Evolutionary conservation across 2,329 filamentous ascomycete genomes (phyloP), one percentile per base, ranked within the genome.

Genomic region (Colletotrichum sidae): DNA sequence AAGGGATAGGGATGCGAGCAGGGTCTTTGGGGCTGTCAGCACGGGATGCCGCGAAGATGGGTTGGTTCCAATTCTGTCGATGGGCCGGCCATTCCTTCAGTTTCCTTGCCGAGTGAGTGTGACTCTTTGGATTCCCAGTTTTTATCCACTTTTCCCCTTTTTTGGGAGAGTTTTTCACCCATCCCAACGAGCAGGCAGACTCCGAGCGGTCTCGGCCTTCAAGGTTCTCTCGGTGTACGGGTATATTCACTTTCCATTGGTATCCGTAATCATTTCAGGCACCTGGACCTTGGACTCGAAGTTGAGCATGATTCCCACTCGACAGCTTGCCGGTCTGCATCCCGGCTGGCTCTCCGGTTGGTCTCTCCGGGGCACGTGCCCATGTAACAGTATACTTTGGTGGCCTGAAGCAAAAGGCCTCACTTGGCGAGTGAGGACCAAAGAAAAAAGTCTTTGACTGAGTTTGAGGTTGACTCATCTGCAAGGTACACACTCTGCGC

Each of bases 401-500:
- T 10, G 8, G 44, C 44, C 44, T 46, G 44, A n/a, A 25, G 25
- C 25, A 25, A 25, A 46, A 15, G 44, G n/a, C 9, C 15, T 46
- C 12, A n/a, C 42, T 44, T 15, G 42, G 12, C 42, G 42, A 25
- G 25, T 5, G 25, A 25, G 25, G 25, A 25, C 25, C 25, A 25
- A 25, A 25, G 25, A 25, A 25, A 25, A 25, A 25, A 17, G 34
- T 37, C 50, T 55, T 13, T 49, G 17, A 34, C 34, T 17, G 45
- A 42, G 55, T 60, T 65, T 60, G 61, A 60, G 38, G 44, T 65
- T 65, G 61, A 65, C 61, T 60, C 61, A 65, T 65, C 56, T 25
- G 25, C 25, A 25, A 25, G 25, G 25, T 25, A 25, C 25, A 25
- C 25, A 25, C 25, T 25, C 25, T 25, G 25, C 25, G 25, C 25